A percentile compares a stretch with the other conserved stretches of the same genome.
Evolutionary conservation across 2,329 filamentous ascomycete genomes (phyloP).

Genomic region (Ambrosiella xylebori): DNA sequence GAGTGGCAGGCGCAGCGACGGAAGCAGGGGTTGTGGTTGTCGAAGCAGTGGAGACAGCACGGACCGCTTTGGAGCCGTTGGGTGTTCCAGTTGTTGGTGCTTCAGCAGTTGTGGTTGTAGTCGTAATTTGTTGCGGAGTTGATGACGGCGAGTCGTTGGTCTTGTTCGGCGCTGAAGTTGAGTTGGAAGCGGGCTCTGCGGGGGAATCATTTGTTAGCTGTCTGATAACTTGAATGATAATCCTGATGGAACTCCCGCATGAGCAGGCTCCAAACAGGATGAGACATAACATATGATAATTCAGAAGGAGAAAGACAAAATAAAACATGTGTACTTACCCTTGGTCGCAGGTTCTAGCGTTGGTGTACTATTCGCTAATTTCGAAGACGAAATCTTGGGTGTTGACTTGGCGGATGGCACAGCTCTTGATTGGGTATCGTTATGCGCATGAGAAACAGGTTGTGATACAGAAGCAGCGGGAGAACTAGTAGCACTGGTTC

Average conservation of each 20-base stretch:
- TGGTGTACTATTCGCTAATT: slow-evolving; percentile 1
- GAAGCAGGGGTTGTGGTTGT: background rate
- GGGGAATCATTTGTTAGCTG: slow-evolving; percentile 12
- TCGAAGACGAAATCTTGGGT: slow-evolving; percentile 9
- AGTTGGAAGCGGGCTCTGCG: slow-evolving; percentile 4
- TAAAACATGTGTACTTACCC: too few relatives aligned
- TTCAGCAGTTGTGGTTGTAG: slow-evolving; percentile 15
- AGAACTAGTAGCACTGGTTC: slow-evolving; percentile 36
- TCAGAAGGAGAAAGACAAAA: too few relatives aligned
- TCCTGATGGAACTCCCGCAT: too few relatives aligned
- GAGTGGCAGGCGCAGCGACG: slow-evolving; percentile 16
- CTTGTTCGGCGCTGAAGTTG: background rate
- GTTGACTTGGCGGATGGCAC: slow-evolving; percentile 21
- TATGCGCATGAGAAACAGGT: slow-evolving; percentile 23
- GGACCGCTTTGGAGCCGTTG: slow-evolving; percentile 25
- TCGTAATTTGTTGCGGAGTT: background rate
- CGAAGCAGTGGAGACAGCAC: background rate
- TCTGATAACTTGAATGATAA: slow-evolving; percentile 8
- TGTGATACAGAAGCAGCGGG: slow-evolving; percentile 32
- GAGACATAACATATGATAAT: slow-evolving; percentile 4
- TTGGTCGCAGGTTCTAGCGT: slow-evolving; percentile 24
- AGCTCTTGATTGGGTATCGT: slow-evolving; percentile 26
- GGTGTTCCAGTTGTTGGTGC: slow-evolving; percentile 33
- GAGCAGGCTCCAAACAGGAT: background rate
- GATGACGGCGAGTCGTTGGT: background rate